A percentile compares a stretch with the other conserved stretches of the same genome.
Conservation (phyloP, 2,329 filamentous ascomycete genomes). For the Cordyceps cicadae region DNA sequence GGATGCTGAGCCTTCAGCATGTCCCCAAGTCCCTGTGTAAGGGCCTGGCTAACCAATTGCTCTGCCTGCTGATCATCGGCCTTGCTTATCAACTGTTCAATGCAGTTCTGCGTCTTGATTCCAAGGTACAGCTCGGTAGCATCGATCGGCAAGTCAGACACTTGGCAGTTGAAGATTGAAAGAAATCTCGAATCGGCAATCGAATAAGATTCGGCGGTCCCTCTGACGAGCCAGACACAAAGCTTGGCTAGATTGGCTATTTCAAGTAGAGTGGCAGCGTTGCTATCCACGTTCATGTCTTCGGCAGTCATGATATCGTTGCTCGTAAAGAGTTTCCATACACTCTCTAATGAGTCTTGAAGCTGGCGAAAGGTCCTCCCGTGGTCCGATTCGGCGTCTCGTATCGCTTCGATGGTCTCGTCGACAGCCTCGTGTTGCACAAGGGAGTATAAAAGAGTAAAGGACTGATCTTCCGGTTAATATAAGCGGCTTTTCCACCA, state of each 20-base stretch:
- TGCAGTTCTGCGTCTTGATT: conserved; percentile 43
- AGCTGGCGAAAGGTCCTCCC: conserved; percentile 24
- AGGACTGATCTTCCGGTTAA: background rate
- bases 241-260: conserved; percentile 43
- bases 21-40: conserved; percentile 48
- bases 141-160: conserved; percentile 35
- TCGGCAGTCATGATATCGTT: conserved; percentile 25
- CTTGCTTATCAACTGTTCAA: conserved; percentile 43
- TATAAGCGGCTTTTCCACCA: background rate
- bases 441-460: conserved; percentile 15
- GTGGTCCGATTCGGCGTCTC: conserved; percentile 26
- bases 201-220: conserved; percentile 29
- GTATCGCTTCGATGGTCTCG: conserved; percentile 26
- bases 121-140: conserved; percentile 36
- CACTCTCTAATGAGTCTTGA: conserved; percentile 25
- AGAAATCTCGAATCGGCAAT: conserved; percentile 38
- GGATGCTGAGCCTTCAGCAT: conserved; percentile 29
- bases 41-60: conserved; percentile 46
- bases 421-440: conserved; percentile 30
- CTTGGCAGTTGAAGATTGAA: conserved; percentile 34
- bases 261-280: conserved; percentile 31
- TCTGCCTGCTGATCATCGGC: conserved; percentile 42
- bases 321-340: conserved; percentile 27
- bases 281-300: conserved; percentile 27
- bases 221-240: conserved; percentile 31